Conservation (phyloP, 805 yeast species). For the Saccharomyces kudriavzevii region DNA sequence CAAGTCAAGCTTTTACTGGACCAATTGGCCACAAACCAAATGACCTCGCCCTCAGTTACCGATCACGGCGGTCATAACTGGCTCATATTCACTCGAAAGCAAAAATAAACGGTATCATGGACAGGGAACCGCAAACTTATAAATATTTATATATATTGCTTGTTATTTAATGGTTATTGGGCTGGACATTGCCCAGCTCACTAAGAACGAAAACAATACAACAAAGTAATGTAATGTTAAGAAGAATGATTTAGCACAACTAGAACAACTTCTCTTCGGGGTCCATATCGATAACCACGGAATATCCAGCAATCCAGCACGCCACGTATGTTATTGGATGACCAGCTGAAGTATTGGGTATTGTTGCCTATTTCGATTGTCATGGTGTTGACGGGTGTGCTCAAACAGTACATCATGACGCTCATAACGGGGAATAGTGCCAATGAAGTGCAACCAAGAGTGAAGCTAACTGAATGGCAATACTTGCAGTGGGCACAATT, state of each 20-base stretch:
- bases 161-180: neutral
- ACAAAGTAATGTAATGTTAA: neutral
- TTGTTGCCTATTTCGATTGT: slow-evolving; percentile 80
- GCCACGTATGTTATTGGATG: slow-evolving; percentile 44
- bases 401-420: slow-evolving; percentile 59
- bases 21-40: neutral
- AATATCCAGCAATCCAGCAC: neutral
- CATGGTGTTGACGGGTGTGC: slow-evolving; percentile 79
- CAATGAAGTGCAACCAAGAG: slow-evolving; percentile 32
- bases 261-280: neutral
- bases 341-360: slow-evolving; percentile 81
- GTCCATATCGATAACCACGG: no score
- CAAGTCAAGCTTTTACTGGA: neutral
- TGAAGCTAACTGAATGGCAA: slow-evolving; percentile 53
- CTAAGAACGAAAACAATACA: neutral
- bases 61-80: neutral
- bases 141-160: neutral
- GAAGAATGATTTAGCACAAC: neutral
- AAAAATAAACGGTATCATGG: neutral
- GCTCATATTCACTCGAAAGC: neutral
- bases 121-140: neutral
- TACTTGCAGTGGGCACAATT: slow-evolving; percentile 50
- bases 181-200: neutral
- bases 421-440: slow-evolving; percentile 41
- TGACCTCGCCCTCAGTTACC: neutral